Conservation (phyloP, 169 alveolate species). For the Babesia ovata region DNA sequence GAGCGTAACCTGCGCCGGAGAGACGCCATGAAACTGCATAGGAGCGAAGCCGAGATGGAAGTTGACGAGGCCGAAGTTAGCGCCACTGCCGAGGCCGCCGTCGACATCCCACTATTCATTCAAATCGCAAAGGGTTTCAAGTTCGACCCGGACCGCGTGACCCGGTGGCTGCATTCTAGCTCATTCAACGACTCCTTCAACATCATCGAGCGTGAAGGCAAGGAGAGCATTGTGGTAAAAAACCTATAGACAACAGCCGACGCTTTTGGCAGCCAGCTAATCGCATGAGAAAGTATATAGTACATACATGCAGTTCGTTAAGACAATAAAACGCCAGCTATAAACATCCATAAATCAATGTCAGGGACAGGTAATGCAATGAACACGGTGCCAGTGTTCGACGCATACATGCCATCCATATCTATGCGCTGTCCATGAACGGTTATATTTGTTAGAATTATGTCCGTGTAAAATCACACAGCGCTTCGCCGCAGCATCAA, state of each 20-base stretch:
- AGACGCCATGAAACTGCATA: constrained; percentile 69
- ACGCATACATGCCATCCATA: too few species aligned
- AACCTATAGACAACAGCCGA: neutral
- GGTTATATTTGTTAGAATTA: neutral
- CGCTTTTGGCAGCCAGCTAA: too few species aligned
- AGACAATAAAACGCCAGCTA: too few species aligned
- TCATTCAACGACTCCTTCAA: constrained; percentile 73
- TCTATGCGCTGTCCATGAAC: neutral
- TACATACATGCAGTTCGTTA: too few species aligned
- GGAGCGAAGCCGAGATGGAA: constrained; percentile 59
- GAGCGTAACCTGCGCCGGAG: constrained; percentile 66
- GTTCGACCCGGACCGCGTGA: constrained; percentile 76
- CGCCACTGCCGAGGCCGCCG: constrained; percentile 2
- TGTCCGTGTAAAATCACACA: neutral
- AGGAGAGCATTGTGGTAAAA: constrained; percentile 70
- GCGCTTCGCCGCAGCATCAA: neutral
- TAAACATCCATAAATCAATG: too few species aligned
- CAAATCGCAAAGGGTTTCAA: constrained; percentile 74
- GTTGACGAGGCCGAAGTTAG: constrained; percentile 54
- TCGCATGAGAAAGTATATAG: too few species aligned
- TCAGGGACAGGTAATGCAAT: too few species aligned
- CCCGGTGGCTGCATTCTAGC: constrained; percentile 77
- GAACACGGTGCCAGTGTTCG: too few species aligned
- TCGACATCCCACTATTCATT: constrained; percentile 58
- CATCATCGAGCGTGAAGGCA: constrained; percentile 64